phyloP scores from a whole-genome alignment of 2,329 filamentous ascomycete species.

The Aspergillus udagawae region DNA sequence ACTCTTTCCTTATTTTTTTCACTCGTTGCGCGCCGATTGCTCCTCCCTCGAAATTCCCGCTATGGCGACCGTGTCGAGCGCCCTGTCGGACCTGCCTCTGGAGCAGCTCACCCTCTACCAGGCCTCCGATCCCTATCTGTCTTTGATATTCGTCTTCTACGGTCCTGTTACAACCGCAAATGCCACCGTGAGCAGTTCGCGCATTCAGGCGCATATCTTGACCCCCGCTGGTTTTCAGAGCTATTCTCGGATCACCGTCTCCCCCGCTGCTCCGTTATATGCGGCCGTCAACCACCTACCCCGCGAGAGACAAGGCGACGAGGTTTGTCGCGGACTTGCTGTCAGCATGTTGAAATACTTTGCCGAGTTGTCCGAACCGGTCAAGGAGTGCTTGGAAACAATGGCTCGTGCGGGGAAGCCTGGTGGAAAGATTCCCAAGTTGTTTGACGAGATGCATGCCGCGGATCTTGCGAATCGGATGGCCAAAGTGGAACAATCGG shows the following conservation, averaged over 20 bases:
- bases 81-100: constrained; percentile 70
- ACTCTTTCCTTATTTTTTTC: constrained; percentile 4
- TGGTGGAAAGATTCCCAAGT: constrained; percentile 59
- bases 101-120: constrained; percentile 85
- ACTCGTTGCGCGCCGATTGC: constrained; percentile 8
- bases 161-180: constrained; percentile 86
- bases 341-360: constrained; percentile 96
- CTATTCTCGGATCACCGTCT: constrained; percentile 87
- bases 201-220: constrained; percentile 91
- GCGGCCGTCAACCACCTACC: constrained; percentile 84
- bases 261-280: constrained; percentile 88
- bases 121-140: constrained; percentile 77
- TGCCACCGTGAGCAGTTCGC: constrained; percentile 79
- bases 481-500: constrained; percentile 72
- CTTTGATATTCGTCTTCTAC: constrained; percentile 82
- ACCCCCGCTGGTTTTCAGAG: constrained; percentile 83
- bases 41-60: constrained; percentile 25
- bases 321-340: constrained; percentile 83
- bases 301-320: constrained; percentile 91
- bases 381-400: constrained; percentile 66
- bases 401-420: constrained; percentile 51
- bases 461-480: constrained; percentile 84
- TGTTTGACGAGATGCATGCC: constrained; percentile 90
- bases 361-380: constrained; percentile 71
- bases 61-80: constrained; percentile 81